These are phyloP conservation scores for Vitis hybrid DNA, from an alignment of 177 flowering plant genomes.

Conservation along the genomic window DNA sequence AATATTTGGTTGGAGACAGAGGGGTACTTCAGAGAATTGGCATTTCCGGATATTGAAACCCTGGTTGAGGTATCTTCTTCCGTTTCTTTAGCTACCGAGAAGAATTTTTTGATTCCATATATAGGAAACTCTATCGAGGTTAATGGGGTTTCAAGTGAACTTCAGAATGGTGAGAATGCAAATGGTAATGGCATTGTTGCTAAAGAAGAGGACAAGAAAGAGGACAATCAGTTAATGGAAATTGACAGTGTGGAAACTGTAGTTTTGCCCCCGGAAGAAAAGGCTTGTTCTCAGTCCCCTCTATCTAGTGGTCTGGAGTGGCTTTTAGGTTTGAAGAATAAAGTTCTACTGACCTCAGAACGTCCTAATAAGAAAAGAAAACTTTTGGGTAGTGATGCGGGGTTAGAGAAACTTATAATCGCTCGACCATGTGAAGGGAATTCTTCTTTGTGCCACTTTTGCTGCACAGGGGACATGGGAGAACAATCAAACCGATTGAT, in stretches of 20 bases:
- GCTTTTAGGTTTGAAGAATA: constrained; percentile 74
- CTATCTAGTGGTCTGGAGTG: constrained; percentile 49
- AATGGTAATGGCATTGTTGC: constrained; percentile 8
- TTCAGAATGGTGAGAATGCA: constrained; percentile 2
- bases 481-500: constrained; percentile 46
- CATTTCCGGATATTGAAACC: constrained; percentile 56
- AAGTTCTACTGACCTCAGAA: constrained; percentile 61
- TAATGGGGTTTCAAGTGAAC: background rate
- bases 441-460: constrained; percentile 61
- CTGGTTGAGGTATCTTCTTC: constrained; percentile 30
- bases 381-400: constrained; percentile 73
- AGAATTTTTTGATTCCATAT: constrained; percentile 50
- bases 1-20: constrained; percentile 75
- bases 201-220: constrained; percentile 13
- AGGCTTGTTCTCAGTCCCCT: constrained; percentile 11
- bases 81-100: constrained; percentile 23
- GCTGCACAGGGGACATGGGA: constrained; percentile 50
- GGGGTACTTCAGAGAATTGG: constrained; percentile 71
- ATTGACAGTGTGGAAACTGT: constrained; percentile 29
- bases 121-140: constrained; percentile 12
- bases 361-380: constrained; percentile 89
- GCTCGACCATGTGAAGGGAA: constrained; percentile 48
- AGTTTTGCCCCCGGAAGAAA: constrained; percentile 19
- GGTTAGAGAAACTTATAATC: constrained; percentile 63
- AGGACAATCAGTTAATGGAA: constrained; percentile 26